Percentiles rank a stretch among this genome's conserved stretches.
phyloP scores from a whole-genome alignment of 768 basidiomycete genomes.

The Boletus rex-veris region DNA sequence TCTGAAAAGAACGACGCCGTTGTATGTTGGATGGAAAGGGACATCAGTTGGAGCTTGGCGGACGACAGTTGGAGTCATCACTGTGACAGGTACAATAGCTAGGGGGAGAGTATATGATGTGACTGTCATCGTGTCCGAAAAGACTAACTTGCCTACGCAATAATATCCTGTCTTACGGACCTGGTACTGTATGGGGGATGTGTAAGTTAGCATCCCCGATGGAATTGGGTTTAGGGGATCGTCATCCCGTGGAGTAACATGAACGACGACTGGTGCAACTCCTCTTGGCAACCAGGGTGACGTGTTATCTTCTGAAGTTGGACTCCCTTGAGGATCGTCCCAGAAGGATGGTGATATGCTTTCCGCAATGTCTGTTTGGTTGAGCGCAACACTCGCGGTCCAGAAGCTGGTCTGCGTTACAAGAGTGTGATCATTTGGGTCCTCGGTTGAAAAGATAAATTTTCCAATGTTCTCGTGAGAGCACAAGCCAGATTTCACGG shows the following conservation, averaged over 20 bases:
- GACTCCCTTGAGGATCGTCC: slow-evolving; percentile 60
- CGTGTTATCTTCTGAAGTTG: slow-evolving; percentile 44
- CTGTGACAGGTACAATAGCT: slow-evolving; percentile 89
- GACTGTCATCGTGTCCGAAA: neutral
- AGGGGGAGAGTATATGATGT: slow-evolving; percentile 2
- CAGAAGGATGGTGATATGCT: slow-evolving; percentile 41
- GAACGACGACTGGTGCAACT: slow-evolving; percentile 5
- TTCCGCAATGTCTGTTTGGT: slow-evolving; percentile 25
- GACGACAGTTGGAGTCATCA: slow-evolving; percentile 41
- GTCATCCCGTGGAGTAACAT: slow-evolving; percentile 17
- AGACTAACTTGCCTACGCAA: slow-evolving; percentile 77
- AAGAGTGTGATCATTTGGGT: slow-evolving; percentile 55
- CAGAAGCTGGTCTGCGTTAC: slow-evolving; percentile 81
- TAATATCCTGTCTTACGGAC: slow-evolving; percentile 92
- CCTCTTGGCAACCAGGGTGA: slow-evolving; percentile 47
- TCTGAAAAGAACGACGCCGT: slow-evolving; percentile 76
- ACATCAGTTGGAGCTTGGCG: slow-evolving; percentile 47
- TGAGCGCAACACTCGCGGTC: slow-evolving; percentile 74
- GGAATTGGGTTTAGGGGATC: slow-evolving; percentile 47
- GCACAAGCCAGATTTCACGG: slow-evolving; percentile 72
- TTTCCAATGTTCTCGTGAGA: slow-evolving; percentile 66
- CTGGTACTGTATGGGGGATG: slow-evolving; percentile 73
- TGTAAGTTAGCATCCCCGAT: slow-evolving; percentile 51
- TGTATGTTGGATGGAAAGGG: slow-evolving; percentile 71
- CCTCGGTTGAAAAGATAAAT: slow-evolving; percentile 69